phyloP scores from a whole-genome alignment of 2,329 filamentous ascomycete species.

The Lasiodiplodia gonubiensis region DNA sequence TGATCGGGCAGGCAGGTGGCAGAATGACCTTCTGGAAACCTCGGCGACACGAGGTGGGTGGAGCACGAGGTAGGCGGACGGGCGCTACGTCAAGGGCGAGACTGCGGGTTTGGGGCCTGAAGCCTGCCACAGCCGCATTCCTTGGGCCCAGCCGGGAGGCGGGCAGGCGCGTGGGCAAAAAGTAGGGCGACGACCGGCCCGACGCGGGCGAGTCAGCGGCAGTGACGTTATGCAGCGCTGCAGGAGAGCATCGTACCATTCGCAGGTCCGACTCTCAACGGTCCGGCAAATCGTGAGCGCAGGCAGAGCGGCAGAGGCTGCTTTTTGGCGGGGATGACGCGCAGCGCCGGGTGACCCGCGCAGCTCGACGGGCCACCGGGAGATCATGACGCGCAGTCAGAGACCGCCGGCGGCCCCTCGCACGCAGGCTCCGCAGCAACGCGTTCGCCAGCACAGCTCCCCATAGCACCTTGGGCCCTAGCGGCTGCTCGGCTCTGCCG shows the following conservation, averaged over 20 bases:
- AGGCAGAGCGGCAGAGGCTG: not conserved
- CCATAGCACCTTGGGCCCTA: not conserved
- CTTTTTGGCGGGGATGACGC: not conserved
- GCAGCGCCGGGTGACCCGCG: not conserved
- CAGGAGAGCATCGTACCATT: slow-evolving; percentile 8
- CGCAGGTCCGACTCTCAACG: slow-evolving; percentile 9
- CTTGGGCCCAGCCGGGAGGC: not conserved
- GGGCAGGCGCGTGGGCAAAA: not conserved
- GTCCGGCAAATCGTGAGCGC: slow-evolving; percentile 12
- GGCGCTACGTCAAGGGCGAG: slow-evolving; percentile 2
- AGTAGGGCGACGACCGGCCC: slow-evolving; percentile 7
- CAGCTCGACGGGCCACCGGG: not conserved
- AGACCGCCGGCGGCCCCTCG: not conserved
- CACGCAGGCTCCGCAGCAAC: slow-evolving; percentile 15
- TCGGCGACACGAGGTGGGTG: slow-evolving; percentile 2
- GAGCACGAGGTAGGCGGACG: slow-evolving; percentile 5
- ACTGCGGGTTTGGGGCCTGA: slow-evolving; percentile 1
- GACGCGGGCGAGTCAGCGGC: slow-evolving; percentile 7
- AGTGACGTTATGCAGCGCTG: slow-evolving; percentile 16
- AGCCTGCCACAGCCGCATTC: not conserved
- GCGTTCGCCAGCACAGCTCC: slow-evolving; percentile 13
- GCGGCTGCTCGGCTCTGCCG: not conserved
- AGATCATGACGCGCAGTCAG: not conserved
- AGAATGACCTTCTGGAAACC: slow-evolving; percentile 18
- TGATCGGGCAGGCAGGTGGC: slow-evolving; percentile 8